Percentiles rank a stretch among this genome's conserved stretches.
phyloP scores from a whole-genome alignment of 129 eudicot species.

The Lonicera japonica region DNA sequence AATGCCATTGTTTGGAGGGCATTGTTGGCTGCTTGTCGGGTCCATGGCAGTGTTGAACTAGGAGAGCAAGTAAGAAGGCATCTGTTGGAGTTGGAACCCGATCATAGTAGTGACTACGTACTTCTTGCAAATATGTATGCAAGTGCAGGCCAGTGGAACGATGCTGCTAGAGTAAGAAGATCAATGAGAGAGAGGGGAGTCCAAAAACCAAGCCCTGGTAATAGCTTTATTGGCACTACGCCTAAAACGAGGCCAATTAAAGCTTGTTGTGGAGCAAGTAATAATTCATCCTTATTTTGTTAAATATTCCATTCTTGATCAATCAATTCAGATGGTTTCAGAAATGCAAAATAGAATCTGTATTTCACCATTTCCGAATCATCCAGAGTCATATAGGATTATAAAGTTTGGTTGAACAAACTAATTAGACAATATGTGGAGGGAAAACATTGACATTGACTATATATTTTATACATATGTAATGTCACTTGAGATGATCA shows the following conservation, averaged over 20 bases:
- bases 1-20: slow-evolving; percentile 48
- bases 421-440: too few relatives aligned
- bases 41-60: slow-evolving; percentile 30
- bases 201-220: slow-evolving; percentile 45
- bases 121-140: slow-evolving; percentile 51
- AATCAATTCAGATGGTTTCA: too few relatives aligned
- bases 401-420: too few relatives aligned
- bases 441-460: too few relatives aligned
- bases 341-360: too few relatives aligned
- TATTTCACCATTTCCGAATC: too few relatives aligned
- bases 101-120: slow-evolving; percentile 49
- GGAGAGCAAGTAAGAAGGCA: slow-evolving; percentile 39
- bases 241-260: background rate
- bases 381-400: too few relatives aligned
- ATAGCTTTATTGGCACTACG: slow-evolving; percentile 27
- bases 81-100: slow-evolving; percentile 38
- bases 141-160: slow-evolving; percentile 46
- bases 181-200: slow-evolving; percentile 30
- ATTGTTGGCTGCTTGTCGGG: slow-evolving; percentile 42
- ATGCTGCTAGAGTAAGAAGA: slow-evolving; percentile 27
- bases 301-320: too few relatives aligned
- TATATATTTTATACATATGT: too few relatives aligned
- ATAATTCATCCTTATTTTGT: too few relatives aligned
- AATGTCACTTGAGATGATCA: background rate
- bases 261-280: too few relatives aligned